These are phyloP conservation scores for Orbilia blumenaviensis DNA, from an alignment of 2,329 filamentous ascomycete genomes.

Conservation along the genomic window DNA sequence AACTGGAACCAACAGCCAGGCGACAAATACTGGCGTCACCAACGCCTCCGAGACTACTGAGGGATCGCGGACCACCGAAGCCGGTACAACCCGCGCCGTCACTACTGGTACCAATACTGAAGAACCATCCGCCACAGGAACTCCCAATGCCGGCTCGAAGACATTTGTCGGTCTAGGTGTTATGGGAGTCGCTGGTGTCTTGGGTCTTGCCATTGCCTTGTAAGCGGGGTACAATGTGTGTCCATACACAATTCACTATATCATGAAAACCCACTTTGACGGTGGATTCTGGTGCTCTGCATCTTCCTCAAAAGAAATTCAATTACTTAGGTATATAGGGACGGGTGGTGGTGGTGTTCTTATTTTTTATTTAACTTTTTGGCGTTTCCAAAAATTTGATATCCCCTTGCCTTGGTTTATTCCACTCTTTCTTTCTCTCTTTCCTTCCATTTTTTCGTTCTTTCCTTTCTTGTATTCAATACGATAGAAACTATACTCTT, in stretches of 20 bases:
- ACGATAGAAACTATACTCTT: neutral
- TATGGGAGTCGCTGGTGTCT: conserved; percentile 37
- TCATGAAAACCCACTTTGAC: neutral
- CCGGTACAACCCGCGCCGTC: neutral
- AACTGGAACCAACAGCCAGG: neutral
- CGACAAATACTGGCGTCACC: conserved; percentile 2
- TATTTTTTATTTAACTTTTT: neutral
- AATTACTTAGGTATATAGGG: too few relatives aligned
- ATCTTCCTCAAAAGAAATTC: too few relatives aligned
- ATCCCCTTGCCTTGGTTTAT: neutral
- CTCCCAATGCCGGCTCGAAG: conserved; percentile 23
- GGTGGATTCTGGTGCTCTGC: too few relatives aligned
- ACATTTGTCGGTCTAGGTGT: conserved; percentile 29
- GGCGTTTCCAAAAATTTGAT: neutral
- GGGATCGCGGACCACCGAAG: neutral
- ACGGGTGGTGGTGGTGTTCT: neutral
- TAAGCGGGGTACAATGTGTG: neutral
- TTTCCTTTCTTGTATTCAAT: neutral
- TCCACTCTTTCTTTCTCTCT: neutral
- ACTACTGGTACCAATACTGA: neutral
- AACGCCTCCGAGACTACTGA: neutral
- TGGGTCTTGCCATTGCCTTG: conserved; percentile 38
- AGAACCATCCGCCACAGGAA: neutral
- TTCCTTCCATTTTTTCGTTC: too few relatives aligned
- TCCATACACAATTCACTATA: neutral